A percentile compares a stretch with the other conserved stretches of the same genome.
These are phyloP conservation scores for Amylostereum areolatum DNA, from an alignment of 1,284 basidiomycete genomes.

Conservation along the genomic window DNA sequence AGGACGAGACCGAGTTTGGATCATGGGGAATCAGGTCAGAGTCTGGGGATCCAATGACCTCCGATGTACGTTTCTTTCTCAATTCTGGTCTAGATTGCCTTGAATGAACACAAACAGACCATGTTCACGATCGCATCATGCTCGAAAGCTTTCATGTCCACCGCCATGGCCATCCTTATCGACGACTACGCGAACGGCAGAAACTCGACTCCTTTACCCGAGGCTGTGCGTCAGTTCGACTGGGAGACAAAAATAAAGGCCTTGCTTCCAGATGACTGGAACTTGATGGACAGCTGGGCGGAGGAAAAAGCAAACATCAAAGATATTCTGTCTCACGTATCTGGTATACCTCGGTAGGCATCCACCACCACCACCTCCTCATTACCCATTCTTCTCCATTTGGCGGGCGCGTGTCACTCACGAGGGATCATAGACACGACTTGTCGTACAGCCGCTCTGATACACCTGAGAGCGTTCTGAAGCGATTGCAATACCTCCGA, in stretches of 20 bases:
- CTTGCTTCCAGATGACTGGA: constrained; percentile 33
- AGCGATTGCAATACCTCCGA: constrained; percentile 29
- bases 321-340: constrained; percentile 25
- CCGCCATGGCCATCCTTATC: constrained; percentile 32
- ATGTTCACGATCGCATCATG: constrained; percentile 37
- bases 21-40: constrained; percentile 24
- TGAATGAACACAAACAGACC: constrained; percentile 20
- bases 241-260: constrained; percentile 35
- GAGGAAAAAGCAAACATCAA: constrained; percentile 27
- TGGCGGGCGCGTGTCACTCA: not conserved
- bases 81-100: not conserved
- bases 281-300: constrained; percentile 29
- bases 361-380: no score
- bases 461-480: constrained; percentile 17
- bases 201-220: constrained; percentile 24
- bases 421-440: constrained; percentile 7
- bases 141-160: constrained; percentile 37
- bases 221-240: constrained; percentile 16
- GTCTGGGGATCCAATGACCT: constrained; percentile 21
- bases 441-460: constrained; percentile 2
- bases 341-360: constrained; percentile 15
- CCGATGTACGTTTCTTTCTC: constrained; percentile 20
- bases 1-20: constrained; percentile 15
- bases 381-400: not conserved
- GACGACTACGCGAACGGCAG: constrained; percentile 21